Evolutionary conservation across 208 protist species (phyloP).

Genomic region (Angomonas deanei): DNA sequence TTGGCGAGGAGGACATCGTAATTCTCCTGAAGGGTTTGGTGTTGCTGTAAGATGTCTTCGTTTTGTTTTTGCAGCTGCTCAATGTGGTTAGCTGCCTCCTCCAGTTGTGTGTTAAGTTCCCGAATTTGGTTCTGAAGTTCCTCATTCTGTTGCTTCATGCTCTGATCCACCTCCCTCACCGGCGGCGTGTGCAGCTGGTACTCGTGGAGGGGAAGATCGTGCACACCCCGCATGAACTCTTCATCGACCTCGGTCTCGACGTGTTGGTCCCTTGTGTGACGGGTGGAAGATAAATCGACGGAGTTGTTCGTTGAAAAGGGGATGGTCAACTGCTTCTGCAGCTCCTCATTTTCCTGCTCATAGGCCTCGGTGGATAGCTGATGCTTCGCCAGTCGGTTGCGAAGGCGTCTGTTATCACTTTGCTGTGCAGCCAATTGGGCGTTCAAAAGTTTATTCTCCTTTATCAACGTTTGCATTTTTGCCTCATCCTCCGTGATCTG

Average conservation of each 20-base stretch:
- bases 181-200: background rate
- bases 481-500: background rate
- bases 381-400: background rate
- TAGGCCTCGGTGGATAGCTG: slow-evolving; percentile 1
- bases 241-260: background rate
- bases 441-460: background rate
- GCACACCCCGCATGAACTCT: background rate
- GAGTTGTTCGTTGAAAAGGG: background rate
- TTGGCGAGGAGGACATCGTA: background rate
- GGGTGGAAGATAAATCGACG: background rate
- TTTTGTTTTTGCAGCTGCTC: background rate
- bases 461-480: background rate
- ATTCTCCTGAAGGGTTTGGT: background rate
- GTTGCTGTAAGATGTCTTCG: too few relatives aligned
- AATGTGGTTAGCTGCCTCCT: background rate
- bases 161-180: background rate
- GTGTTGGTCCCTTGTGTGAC: background rate
- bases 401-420: background rate
- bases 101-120: background rate
- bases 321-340: background rate
- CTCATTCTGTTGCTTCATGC: background rate
- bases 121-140: background rate
- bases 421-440: background rate
- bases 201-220: slow-evolving; percentile 15
- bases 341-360: slow-evolving; percentile 2